Evolutionary conservation across 2,329 filamentous ascomycete genomes (phyloP).

Genomic region (Ophiosphaerella narmari): DNA sequence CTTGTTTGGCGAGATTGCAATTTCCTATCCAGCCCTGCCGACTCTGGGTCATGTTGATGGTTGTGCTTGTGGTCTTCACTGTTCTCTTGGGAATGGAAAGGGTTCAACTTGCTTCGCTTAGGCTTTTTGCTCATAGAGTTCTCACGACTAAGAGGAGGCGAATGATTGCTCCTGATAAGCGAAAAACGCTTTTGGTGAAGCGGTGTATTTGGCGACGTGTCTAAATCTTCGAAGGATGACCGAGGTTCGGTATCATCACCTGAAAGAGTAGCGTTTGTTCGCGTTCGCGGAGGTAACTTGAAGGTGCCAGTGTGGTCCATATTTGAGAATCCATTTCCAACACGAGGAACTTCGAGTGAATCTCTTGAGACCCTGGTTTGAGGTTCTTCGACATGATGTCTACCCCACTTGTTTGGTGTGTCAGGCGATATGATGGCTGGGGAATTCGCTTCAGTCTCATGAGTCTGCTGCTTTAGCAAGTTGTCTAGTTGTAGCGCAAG

Average conservation of each 20-base stretch:
- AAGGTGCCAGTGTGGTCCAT: conserved; percentile 20
- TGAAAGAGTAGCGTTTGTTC: conserved; percentile 20
- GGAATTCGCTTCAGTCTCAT: conserved; percentile 40
- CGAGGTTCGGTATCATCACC: conserved; percentile 39
- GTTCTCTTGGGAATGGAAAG: conserved; percentile 47
- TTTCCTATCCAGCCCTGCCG: conserved; percentile 29
- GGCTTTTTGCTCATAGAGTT: conserved; percentile 39
- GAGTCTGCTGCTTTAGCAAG: conserved; percentile 51
- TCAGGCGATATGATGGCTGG: conserved; percentile 50
- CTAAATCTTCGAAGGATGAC: conserved; percentile 45
- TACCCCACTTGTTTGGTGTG: conserved; percentile 48
- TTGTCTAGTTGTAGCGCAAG: conserved; percentile 52
- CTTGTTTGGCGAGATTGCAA: conserved; percentile 33
- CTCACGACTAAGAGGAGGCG: conserved; percentile 42
- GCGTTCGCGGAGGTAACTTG: conserved; percentile 26
- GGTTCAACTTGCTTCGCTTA: conserved; percentile 46
- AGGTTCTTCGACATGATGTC: conserved; percentile 23
- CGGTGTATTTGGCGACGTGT: conserved; percentile 47
- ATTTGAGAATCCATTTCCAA: conserved; percentile 24
- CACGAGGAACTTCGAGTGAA: conserved; percentile 30
- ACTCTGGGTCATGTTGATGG: conserved; percentile 21
- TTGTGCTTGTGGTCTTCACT: conserved; percentile 38
- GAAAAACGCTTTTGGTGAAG: conserved; percentile 35
- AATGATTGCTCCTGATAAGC: conserved; percentile 41
- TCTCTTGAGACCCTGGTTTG: conserved; percentile 20